Conservation (phyloP, 805 yeast species). For the Clavispora asparagi region DNA sequence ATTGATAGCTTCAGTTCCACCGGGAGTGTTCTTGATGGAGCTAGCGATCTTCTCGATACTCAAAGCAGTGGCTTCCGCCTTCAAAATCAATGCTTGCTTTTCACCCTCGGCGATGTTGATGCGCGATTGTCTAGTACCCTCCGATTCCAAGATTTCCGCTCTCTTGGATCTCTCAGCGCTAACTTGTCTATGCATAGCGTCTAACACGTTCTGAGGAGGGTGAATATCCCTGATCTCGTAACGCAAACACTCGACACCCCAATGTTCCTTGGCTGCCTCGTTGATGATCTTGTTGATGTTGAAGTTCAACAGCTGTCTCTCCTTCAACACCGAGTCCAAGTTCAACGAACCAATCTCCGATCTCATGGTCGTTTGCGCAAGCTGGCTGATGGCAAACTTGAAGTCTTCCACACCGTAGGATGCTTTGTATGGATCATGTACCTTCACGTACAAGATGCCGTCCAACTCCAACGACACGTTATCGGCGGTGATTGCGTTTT, state of each 20-base stretch:
- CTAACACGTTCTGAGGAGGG: conserved; percentile 79
- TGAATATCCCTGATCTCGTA: conserved; percentile 86
- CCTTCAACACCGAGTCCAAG: conserved; percentile 71
- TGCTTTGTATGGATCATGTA: conserved; percentile 78
- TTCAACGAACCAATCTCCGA: conserved; percentile 82
- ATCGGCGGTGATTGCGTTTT: conserved; percentile 80
- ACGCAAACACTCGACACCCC: conserved; percentile 83
- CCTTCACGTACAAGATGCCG: conserved; percentile 75
- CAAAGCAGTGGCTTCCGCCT: conserved; percentile 68
- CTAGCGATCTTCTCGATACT: conserved; percentile 60
- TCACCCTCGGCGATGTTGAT: conserved; percentile 72
- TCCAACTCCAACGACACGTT: conserved; percentile 82
- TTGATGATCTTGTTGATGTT: conserved; percentile 76
- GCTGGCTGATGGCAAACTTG: conserved; percentile 76
- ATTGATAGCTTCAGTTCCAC: conserved; percentile 71
- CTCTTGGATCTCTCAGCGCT: conserved; percentile 80
- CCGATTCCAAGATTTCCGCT: conserved; percentile 68
- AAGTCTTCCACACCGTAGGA: conserved; percentile 86
- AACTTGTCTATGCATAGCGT: conserved; percentile 89
- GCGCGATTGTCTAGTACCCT: conserved; percentile 57
- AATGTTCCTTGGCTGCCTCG: conserved; percentile 71
- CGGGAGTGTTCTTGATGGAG: conserved; percentile 63
- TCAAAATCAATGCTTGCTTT: conserved; percentile 60
- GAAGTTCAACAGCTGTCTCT: conserved; percentile 65
- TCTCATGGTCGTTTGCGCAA: conserved; percentile 89